Evolutionary conservation across 2,329 filamentous ascomycete genomes (phyloP), one percentile per base, ranked within the genome.

Genomic region (Coniella lustricola): DNA sequence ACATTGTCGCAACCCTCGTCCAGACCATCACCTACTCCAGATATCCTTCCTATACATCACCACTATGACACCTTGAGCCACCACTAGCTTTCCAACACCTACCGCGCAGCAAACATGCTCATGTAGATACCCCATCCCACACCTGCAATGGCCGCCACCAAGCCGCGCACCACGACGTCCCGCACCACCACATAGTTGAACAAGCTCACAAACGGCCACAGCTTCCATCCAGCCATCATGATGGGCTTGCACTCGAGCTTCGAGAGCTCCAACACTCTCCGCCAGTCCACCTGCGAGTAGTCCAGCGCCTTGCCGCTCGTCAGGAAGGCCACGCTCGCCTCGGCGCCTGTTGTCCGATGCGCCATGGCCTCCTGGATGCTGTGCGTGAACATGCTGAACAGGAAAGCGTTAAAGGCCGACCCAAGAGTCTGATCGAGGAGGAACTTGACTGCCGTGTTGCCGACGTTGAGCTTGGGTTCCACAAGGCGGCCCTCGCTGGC

Each of bases 61-160:
- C 25, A n/a, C n/a, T n/a, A n/a, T n/a, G n/a, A n/a, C 22, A 5
- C 7, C 29, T 22, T 17, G n/a, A 16, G 7, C 8, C n/a, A 4
- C 20, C 3, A 8, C 16, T 5, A 29, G 10, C 25, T 29, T 10
- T 5, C 5, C 9, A 20, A 9, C 25, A 12, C 29, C 33, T 44
- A 50, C n/a, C 44, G 20, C 25, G 66, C 70, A 33, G 72, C 72
- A 54, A 77, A 64, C 58, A 88, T 64, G 60, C 81, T 86, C 62
- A 88, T 65, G 62, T 85, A 88, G 40, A 88, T 69, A 0, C 82
- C 81, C 85, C 85, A 90, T 9, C 71, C 74, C 22, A 89, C 70
- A 7, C 85, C 85, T 20, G 83, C 84, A 38, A 84, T 65, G 59
- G 79, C 79, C 2, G 79, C 84, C 56, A 87, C 76, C 18, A 88